These are phyloP conservation scores for Tolypocladium paradoxum DNA, from an alignment of 2,329 filamentous ascomycete genomes.

Conservation along the genomic window DNA sequence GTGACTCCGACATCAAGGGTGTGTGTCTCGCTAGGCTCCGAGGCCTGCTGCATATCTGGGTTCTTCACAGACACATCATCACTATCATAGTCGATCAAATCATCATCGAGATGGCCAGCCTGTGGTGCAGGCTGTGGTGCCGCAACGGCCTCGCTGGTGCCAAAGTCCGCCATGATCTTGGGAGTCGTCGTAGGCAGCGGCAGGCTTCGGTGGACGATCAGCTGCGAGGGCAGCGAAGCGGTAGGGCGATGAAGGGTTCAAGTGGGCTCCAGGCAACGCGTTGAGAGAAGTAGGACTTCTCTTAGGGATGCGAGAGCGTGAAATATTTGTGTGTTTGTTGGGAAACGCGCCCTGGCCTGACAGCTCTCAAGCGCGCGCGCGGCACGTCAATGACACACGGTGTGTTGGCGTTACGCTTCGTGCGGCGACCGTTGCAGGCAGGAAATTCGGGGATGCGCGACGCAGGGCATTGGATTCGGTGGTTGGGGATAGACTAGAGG, in stretches of 20 bases:
- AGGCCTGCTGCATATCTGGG: not conserved
- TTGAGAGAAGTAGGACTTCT: not conserved
- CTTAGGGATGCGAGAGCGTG: not conserved
- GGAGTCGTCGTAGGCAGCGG: not conserved
- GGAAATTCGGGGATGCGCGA: not conserved
- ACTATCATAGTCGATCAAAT: conserved; percentile 27
- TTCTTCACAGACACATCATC: conserved; percentile 10
- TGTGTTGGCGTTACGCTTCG: not conserved
- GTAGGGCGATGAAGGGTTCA: not conserved
- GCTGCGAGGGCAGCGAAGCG: not conserved
- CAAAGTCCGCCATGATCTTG: conserved; percentile 16
- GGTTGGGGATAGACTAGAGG: not conserved
- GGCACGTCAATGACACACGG: not conserved
- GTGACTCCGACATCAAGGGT: not conserved
- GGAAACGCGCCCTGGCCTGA: not conserved
- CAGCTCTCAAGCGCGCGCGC: not conserved
- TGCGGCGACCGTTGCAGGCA: not conserved
- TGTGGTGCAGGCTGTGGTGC: conserved; percentile 13
- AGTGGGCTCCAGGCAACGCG: not conserved
- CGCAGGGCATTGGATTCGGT: not conserved
- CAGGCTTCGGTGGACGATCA: not conserved
- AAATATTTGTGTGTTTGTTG: not conserved
- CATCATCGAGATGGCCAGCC: conserved; percentile 15
- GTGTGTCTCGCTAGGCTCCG: not conserved
- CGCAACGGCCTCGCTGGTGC: conserved; percentile 20